Evolutionary conservation across 140 eudicot genomes (phyloP), one percentile per base, ranked within the genome.

Genomic region (Senecio squalidus): DNA sequence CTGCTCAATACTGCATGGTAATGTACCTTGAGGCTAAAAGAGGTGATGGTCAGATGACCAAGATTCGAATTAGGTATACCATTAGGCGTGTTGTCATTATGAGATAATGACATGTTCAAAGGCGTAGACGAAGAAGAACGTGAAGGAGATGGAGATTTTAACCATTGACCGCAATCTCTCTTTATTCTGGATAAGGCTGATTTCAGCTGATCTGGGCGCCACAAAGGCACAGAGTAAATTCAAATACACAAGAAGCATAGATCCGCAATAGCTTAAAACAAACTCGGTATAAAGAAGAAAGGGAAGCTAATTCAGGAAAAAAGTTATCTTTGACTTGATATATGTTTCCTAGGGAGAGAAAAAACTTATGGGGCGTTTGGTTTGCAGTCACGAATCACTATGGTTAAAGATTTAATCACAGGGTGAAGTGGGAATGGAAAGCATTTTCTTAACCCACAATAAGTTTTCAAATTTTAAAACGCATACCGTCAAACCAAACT

Each of bases 131-230:
- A 64, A 38, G 87, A 75, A 21, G 84, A 72, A 50, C 62, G 50
- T 31, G 80, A 75, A 31, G 53, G 56, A 29, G 73, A 23, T 66
- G 74, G 79, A 57, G 79, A 74, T 75, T 77, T 87, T 59, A 84
- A 64, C 94, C 96, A 87, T 67, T 77, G 86, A 58, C 83, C 95
- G 59, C 95, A 91, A 66, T 87, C 98, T 69, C 74, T 82, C 16
- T 76, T 49, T 74, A 83, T 75, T 80, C 96, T 81, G 67, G 89
- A 68, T 59, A 91, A 56, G 36, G 98, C 84, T 44, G 82, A 63
- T 78, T 77, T 91, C 57, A 91, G 76, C 77, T 76, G 88, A 71
- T 62, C 98, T 91, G 84, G 60, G 51, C 43, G 58, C 64, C 79
- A 83, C 10, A 72, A 68, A 22, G 58, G 61, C 79, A 83, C 10